A percentile compares a stretch with the other conserved stretches of the same genome.
Conservation (phyloP, 2,329 filamentous ascomycete species). For the Diaporthe eres region DNA sequence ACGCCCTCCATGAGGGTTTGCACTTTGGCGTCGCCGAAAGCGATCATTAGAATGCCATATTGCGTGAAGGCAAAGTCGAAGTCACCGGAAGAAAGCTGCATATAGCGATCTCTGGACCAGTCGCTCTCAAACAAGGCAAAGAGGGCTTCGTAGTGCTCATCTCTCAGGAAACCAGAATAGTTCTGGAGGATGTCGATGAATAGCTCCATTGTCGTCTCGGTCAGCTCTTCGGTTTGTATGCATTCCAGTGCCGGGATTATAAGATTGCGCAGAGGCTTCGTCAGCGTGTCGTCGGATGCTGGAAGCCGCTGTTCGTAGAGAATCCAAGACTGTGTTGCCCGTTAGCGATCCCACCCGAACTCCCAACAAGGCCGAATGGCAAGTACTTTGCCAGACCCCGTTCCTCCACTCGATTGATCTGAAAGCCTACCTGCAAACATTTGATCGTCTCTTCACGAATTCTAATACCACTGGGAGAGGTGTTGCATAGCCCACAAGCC, state of each 20-base stretch:
- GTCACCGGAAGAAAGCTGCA: conserved; percentile 69
- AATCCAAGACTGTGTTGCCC: conserved; percentile 74
- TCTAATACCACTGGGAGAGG: conserved; percentile 46
- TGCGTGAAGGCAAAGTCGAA: conserved; percentile 75
- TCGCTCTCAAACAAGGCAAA: conserved; percentile 71
- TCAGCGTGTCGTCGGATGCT: conserved; percentile 67
- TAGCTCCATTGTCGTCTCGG: conserved; percentile 73
- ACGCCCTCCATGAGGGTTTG: conserved; percentile 69
- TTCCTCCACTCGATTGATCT: too few relatives aligned
- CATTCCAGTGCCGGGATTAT: conserved; percentile 73
- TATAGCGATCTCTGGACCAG: conserved; percentile 71
- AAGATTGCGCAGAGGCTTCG: conserved; percentile 72
- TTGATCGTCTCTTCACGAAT: conserved; percentile 69
- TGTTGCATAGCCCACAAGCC: conserved; percentile 53
- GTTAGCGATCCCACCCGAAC: conserved; percentile 6
- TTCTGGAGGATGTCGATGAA: conserved; percentile 76
- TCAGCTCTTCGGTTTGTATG: conserved; percentile 70
- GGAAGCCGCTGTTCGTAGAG: conserved; percentile 78
- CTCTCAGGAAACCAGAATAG: conserved; percentile 73
- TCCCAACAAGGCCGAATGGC: neutral
- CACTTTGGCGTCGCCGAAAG: conserved; percentile 77
- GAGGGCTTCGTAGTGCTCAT: conserved; percentile 70
- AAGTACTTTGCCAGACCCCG: neutral
- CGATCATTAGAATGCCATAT: conserved; percentile 76
- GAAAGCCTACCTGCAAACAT: conserved; percentile 68